Conservation (phyloP, 805 yeast species). For the Metschnikowia lochheadii region DNA sequence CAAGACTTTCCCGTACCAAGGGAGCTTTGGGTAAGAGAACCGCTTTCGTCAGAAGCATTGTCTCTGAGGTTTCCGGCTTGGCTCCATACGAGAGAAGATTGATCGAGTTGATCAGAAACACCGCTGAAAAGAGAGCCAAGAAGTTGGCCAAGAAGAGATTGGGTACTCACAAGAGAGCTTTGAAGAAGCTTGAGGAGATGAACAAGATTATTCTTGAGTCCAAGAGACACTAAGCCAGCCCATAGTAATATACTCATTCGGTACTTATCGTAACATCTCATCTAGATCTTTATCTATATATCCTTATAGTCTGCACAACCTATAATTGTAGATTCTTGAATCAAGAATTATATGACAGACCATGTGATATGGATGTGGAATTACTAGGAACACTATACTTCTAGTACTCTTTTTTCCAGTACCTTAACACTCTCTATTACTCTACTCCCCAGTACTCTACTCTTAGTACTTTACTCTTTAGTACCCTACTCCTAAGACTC, state of each 20-base stretch:
- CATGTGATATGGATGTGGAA: no score
- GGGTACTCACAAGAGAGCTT: constrained; percentile 99
- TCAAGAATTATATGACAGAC: no score
- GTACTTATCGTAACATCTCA: neutral
- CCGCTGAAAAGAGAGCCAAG: constrained; percentile 99
- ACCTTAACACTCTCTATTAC: no score
- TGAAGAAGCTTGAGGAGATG: constrained; percentile 99
- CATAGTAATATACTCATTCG: constrained; percentile 4
- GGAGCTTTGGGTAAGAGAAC: constrained; percentile 96
- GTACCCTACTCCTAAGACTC: no score
- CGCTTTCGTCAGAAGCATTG: constrained; percentile 88
- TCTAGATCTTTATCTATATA: no score
- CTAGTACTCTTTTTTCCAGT: no score
- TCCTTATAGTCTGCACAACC: neutral
- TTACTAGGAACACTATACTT: no score
- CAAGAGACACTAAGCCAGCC: constrained; percentile 72
- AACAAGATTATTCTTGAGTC: constrained; percentile 93
- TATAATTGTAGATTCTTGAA: no score
- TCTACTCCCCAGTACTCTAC: no score
- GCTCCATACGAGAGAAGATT: constrained; percentile 99
- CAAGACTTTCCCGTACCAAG: constrained; percentile 85
- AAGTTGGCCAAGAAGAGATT: constrained; percentile 99
- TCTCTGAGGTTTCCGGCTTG: constrained; percentile 96
- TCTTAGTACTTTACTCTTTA: no score
- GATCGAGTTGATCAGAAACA: constrained; percentile 98